Conservation (phyloP, 2,329 filamentous ascomycete genomes). For the Stachybotrys chartarum region DNA sequence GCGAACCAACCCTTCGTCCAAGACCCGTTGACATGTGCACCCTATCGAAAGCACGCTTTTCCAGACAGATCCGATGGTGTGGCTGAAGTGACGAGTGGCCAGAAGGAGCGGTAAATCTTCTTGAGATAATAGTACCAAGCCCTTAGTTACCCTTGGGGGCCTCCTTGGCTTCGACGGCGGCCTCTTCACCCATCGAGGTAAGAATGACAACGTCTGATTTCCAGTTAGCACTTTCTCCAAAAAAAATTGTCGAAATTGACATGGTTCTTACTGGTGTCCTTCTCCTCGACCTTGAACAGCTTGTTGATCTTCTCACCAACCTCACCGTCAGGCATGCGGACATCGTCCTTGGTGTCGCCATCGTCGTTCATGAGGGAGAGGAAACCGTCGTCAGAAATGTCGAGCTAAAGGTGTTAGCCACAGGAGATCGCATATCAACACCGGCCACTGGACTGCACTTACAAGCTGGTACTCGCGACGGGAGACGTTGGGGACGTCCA, state of each 20-base stretch:
- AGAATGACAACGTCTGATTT: slow-evolving; percentile 77
- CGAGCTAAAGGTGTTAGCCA: slow-evolving; percentile 49
- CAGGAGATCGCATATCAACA: no score
- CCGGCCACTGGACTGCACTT: slow-evolving; percentile 36
- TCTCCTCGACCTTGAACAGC: slow-evolving; percentile 75
- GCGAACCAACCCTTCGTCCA: slow-evolving; percentile 32
- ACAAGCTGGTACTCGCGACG: slow-evolving; percentile 93
- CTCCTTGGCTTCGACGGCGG: slow-evolving; percentile 90
- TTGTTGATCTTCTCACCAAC: slow-evolving; percentile 78
- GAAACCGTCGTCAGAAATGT: slow-evolving; percentile 90
- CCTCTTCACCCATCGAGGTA: slow-evolving; percentile 93
- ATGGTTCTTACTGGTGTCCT: slow-evolving; percentile 77
- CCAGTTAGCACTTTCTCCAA: background rate
- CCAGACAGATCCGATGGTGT: slow-evolving; percentile 13
- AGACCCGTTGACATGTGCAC: slow-evolving; percentile 25
- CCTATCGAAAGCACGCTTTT: slow-evolving; percentile 23
- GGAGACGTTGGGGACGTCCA: slow-evolving; percentile 92
- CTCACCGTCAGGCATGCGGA: slow-evolving; percentile 86
- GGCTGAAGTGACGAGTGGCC: slow-evolving; percentile 15
- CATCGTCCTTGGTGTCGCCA: slow-evolving; percentile 87
- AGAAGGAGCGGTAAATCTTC: slow-evolving; percentile 15
- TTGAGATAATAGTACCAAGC: slow-evolving; percentile 8
- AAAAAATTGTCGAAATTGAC: background rate
- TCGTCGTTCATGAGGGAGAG: slow-evolving; percentile 87
- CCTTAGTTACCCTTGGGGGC: slow-evolving; percentile 46